A percentile compares a stretch with the other conserved stretches of the same genome.
Evolutionary conservation across 495 filamentous ascomycete species (phyloP).

Genomic region (Niebla homalea): DNA sequence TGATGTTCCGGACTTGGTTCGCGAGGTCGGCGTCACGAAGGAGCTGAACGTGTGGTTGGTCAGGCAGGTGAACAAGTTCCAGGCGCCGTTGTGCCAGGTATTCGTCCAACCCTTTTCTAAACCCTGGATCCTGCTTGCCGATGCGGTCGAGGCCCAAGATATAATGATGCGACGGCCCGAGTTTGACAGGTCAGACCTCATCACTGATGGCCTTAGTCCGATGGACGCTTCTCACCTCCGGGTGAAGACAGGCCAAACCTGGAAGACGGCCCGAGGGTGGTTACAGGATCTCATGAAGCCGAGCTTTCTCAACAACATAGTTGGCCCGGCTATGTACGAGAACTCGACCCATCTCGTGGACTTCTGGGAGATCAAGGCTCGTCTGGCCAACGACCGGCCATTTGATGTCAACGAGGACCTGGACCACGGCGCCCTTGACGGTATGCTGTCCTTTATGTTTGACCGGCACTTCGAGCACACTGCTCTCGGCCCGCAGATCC

Average conservation of each 20-base stretch:
- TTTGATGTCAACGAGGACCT: slow-evolving; percentile 27
- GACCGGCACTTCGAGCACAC: too few relatives aligned
- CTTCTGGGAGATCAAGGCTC: slow-evolving; percentile 25
- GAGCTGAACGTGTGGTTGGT: too few relatives aligned
- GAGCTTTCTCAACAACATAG: slow-evolving; percentile 22
- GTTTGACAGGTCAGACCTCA: slow-evolving; percentile 23
- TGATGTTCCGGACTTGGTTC: too few relatives aligned
- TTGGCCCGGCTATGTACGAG: slow-evolving; percentile 22
- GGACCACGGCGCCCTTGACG: neutral
- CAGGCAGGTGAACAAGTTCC: too few relatives aligned
- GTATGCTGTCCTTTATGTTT: too few relatives aligned
- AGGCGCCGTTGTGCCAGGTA: neutral
- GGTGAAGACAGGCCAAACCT: too few relatives aligned
- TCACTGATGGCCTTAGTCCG: slow-evolving; percentile 3
- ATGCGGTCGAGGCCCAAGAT: slow-evolving; percentile 24
- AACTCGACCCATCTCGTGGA: slow-evolving; percentile 17
- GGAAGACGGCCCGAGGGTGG: too few relatives aligned
- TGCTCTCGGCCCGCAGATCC: too few relatives aligned
- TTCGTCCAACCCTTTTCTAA: neutral
- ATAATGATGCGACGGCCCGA: slow-evolving; percentile 26
- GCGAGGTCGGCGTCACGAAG: too few relatives aligned
- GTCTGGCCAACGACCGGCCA: slow-evolving; percentile 19
- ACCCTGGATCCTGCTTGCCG: slow-evolving; percentile 3
- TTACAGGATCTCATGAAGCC: too few relatives aligned
- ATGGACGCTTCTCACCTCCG: slow-evolving; percentile 27